Percentiles rank a stretch among this genome's conserved stretches.
phyloP scores from a whole-genome alignment of 169 alveolate species.

The Neospora caninum region DNA sequence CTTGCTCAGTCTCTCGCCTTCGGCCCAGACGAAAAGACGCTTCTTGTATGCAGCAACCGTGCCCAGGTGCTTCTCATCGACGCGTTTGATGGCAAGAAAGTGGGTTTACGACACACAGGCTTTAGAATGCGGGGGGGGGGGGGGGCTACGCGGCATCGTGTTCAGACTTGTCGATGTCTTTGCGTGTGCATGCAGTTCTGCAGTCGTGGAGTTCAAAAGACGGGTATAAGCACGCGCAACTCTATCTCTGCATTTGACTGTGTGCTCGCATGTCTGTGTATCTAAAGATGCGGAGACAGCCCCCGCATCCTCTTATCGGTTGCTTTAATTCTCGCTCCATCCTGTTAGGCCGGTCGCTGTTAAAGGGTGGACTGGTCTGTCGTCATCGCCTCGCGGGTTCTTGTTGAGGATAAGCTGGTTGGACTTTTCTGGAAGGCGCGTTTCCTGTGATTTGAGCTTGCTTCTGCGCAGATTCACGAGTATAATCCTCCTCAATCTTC shows the following conservation, averaged over 20 bases:
- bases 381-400: too few relatives aligned
- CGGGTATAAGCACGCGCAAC: too few relatives aligned
- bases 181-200: neutral
- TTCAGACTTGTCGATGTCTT: neutral
- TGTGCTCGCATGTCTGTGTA: too few relatives aligned
- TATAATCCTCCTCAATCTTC: neutral
- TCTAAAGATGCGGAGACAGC: too few relatives aligned
- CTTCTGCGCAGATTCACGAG: neutral
- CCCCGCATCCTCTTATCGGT: too few relatives aligned
- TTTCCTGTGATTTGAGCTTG: neutral
- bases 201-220: neutral
- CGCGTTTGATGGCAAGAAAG: constrained; percentile 15
- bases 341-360: too few relatives aligned
- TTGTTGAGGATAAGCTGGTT: too few relatives aligned
- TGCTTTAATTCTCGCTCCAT: too few relatives aligned
- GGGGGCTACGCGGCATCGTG: neutral
- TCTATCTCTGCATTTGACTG: too few relatives aligned
- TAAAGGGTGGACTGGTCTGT: too few relatives aligned
- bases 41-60: constrained; percentile 33
- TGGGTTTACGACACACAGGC: neutral
- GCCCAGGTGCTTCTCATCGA: constrained; percentile 2
- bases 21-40: constrained; percentile 47
- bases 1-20: constrained; percentile 28
- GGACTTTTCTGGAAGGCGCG: too few relatives aligned
- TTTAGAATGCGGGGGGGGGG: neutral